Conservation (phyloP, 306 rosid genomes). For the Corylus americana region DNA sequence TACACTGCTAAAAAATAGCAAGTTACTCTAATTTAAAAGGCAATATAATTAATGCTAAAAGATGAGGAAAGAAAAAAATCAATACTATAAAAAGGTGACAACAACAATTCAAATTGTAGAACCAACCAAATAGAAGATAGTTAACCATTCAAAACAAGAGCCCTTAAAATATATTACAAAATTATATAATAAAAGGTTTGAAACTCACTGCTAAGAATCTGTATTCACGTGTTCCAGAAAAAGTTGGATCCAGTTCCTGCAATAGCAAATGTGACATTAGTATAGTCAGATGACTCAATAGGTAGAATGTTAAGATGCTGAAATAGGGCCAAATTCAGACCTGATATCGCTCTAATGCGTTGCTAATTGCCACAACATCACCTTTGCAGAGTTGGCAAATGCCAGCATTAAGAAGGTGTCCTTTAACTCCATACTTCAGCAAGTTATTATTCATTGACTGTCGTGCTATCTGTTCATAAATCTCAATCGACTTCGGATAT, state of each 20-base stretch:
- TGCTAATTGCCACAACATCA: slow-evolving; percentile 78
- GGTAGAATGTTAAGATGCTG: slow-evolving; percentile 23
- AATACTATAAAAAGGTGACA: not conserved
- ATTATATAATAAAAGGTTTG: slow-evolving; percentile 8
- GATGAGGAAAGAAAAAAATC: not conserved
- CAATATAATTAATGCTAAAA: not conserved
- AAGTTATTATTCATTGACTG: slow-evolving; percentile 81
- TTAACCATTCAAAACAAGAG: not conserved
- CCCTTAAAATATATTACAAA: not conserved
- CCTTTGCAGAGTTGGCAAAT: slow-evolving; percentile 91
- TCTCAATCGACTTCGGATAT: slow-evolving; percentile 75
- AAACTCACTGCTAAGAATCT: slow-evolving; percentile 71
- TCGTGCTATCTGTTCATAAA: slow-evolving; percentile 86
- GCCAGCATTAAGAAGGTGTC: slow-evolving; percentile 98
- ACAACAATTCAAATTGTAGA: not conserved
- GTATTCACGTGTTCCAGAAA: slow-evolving; percentile 88
- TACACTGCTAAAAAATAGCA: not conserved
- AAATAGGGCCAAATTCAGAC: slow-evolving; percentile 44
- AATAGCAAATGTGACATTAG: slow-evolving; percentile 31
- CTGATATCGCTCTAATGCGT: slow-evolving; percentile 83
- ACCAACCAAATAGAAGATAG: not conserved
- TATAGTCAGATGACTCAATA: slow-evolving; percentile 25
- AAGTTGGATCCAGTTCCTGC: slow-evolving; percentile 97
- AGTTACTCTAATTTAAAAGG: not conserved
- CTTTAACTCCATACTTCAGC: slow-evolving; percentile 95